Evolutionary conservation across 2,329 filamentous ascomycete genomes (phyloP), one percentile per base, ranked within the genome.

Genomic region (Talaromyces sp.): DNA sequence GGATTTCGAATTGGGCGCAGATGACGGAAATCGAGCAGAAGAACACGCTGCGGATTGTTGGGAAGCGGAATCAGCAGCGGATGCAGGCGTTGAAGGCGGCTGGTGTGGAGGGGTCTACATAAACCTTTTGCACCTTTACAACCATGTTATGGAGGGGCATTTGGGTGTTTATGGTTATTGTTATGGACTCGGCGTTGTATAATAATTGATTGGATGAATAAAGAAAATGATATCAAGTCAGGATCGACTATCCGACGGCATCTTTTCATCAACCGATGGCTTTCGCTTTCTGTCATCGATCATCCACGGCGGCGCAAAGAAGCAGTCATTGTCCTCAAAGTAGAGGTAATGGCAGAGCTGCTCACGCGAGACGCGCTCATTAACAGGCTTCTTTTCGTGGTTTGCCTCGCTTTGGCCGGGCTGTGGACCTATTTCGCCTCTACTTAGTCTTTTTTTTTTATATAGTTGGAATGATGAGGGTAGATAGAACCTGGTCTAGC

Each of bases 1-100:
- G 89, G 35, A 89, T 93, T 67, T 76, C 81, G 38, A 92, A 93
- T 72, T 93, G 89, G 89, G 79, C 77, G 9, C 78, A 86, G 64
- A 91, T 92, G 89, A 82, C 83, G 2, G 84, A 85, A 27, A 80
- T 85, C 7, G 89, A 92, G 79, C 81, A 79, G 71, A 75, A 83
- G 70, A 89, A 86, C 68, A 90, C 89, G 41, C 65, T 91, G 70
- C 80, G 86, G 52, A 76, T 91, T 54, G 69, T 93, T 66, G 84
- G 85, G 10, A 88, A 84, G 80, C 79, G 89, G 70, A 92, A 93
- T 70, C 81, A 87, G 76, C 65, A 81, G 68, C 77, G 89, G 14
- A 70, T 88, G 64, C 84, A 82, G 55, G 80, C 76, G 31, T 71
- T 91, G 67, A 80, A 77, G 72, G 75, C 68, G 56, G 71, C 70